These are phyloP conservation scores for Botrytis pseudocinerea DNA, from an alignment of 2,329 filamentous ascomycete species.

Conservation along the genomic window DNA sequence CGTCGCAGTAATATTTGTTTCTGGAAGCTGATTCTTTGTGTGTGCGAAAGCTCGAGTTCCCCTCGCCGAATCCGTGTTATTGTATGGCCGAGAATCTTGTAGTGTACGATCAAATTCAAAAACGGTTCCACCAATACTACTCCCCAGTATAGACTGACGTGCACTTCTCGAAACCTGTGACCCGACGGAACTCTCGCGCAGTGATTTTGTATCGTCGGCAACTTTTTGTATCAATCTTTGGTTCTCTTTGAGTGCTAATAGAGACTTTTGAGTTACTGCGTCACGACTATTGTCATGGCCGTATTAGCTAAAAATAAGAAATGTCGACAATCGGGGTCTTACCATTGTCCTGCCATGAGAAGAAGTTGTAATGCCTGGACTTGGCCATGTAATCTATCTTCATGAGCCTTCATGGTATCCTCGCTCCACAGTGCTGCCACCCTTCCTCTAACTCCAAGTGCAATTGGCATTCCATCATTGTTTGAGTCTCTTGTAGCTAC, in stretches of 20 bases:
- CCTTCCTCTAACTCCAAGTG: conserved; percentile 3
- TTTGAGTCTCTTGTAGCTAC: neutral
- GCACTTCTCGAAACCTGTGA: conserved; percentile 8
- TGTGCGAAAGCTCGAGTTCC: neutral
- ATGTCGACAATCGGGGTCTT: neutral
- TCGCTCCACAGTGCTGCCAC: conserved; percentile 21
- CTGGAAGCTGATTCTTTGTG: neutral
- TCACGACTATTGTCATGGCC: conserved; percentile 7
- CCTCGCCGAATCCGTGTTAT: neutral
- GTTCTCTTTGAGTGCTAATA: conserved; percentile 21
- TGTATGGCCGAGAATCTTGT: neutral
- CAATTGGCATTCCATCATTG: neutral
- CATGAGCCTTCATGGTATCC: conserved; percentile 26
- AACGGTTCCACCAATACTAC: neutral
- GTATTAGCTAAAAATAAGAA: neutral
- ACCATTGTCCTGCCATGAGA: conserved; percentile 25
- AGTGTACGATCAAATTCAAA: conserved; percentile 16
- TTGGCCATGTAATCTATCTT: conserved; percentile 23
- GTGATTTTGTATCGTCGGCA: conserved; percentile 23
- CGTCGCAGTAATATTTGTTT: neutral
- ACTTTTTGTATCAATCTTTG: conserved; percentile 21
- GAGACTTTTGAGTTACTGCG: conserved; percentile 14
- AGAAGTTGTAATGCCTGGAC: conserved; percentile 27
- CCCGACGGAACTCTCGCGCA: conserved; percentile 13
- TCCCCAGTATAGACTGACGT: neutral